phyloP scores from a whole-genome alignment of 495 filamentous ascomycete species.

The Daldinia vernicosa region DNA sequence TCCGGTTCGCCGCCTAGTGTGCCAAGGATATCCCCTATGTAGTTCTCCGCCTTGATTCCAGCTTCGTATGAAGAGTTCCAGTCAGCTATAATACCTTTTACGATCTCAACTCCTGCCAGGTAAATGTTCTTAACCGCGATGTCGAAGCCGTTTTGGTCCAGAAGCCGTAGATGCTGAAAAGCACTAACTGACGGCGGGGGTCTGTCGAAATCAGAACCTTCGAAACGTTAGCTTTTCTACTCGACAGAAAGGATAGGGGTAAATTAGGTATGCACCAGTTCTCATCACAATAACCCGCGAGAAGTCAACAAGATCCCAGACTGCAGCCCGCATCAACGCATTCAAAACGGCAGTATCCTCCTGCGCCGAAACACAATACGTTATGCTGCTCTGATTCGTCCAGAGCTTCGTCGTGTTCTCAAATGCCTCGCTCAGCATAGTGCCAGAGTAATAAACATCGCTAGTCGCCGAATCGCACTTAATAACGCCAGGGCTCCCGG shows the following conservation, averaged over 20 bases:
- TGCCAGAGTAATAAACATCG: constrained; percentile 77
- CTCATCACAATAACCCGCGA: neutral
- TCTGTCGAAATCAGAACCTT: neutral
- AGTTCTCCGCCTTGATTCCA: neutral
- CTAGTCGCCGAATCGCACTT: constrained; percentile 70
- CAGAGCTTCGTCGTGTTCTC: constrained; percentile 69
- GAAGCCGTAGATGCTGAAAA: neutral
- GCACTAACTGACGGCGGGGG: neutral
- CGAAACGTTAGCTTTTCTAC: neutral
- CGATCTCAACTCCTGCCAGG: neutral
- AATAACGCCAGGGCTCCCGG: neutral
- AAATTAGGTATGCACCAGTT: neutral
- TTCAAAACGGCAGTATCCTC: constrained; percentile 49
- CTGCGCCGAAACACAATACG: constrained; percentile 76
- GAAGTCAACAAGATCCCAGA: neutral
- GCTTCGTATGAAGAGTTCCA: neutral
- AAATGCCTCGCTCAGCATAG: constrained; percentile 67
- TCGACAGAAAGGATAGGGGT: neutral
- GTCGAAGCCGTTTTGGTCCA: neutral
- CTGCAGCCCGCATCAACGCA: neutral
- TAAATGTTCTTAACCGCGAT: neutral
- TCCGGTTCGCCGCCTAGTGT: neutral
- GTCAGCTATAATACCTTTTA: neutral
- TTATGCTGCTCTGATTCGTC: constrained; percentile 70
- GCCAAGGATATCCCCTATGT: neutral